Evolutionary conservation across 768 basidiomycete genomes (phyloP), one percentile per base, ranked within the genome.

Genomic region (Piloderma croceum): DNA sequence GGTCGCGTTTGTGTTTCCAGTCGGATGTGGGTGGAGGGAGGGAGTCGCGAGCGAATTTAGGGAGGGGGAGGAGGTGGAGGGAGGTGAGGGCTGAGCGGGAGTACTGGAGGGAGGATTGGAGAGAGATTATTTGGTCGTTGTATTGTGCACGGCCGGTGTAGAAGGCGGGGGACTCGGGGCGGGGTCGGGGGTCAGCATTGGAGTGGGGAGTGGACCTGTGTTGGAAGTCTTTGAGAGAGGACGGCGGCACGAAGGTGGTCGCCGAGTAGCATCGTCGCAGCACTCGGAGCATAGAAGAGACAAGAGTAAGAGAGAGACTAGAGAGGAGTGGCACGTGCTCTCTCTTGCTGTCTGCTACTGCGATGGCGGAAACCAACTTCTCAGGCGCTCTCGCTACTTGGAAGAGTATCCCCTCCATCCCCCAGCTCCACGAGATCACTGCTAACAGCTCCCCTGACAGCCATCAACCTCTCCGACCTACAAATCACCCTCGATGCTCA

Each of bases 401-500:
- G 93, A 88, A 82, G 71, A 83, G 92, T 89, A 51, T 15, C 10
- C n/a, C n/a, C n/a, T 22, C 24, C 17, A 29, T 12, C 24, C 12
- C 11, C 29, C 5, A 6, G 32, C 12, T 10, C 23, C n/a, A 31
- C 7, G 22, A 9, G 11, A 17, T 25, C 38, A n/a, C n/a, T n/a
- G 7, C 34, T 43, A 38, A 52, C 12, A 10, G 15, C 9, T n/a
- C n/a, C n/a, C n/a, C n/a, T 27, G 15, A 27, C 50, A 96, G 91
- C 81, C 47, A 86, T 99, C 53, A 83, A 88, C 60, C 75, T 99
- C 37, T 65, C 80, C 15, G 90, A 96, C 48, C 71, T 98, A 20
- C 94, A 98, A 65, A 93, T 90, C 68, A 84, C 81, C 4, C 77
- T 99, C 36, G 93, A 98, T 63, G 70, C 75, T 5, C 94, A 97